Conservation (phyloP, 2,329 filamentous ascomycete species). For the Davidsoniella neocaledoniae region DNA sequence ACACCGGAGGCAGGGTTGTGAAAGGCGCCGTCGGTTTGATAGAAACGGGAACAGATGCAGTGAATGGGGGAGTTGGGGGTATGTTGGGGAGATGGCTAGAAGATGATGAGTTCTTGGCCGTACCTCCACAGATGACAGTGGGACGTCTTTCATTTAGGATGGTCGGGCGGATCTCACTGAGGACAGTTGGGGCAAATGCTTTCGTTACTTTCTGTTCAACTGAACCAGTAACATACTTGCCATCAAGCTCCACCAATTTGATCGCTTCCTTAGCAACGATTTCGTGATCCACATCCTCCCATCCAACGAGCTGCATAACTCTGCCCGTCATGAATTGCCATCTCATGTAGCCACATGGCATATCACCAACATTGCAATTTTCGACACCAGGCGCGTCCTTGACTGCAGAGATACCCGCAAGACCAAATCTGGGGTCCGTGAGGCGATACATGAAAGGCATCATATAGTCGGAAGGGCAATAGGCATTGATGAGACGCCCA, state of each 20-base stretch:
- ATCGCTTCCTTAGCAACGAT: conserved; percentile 17
- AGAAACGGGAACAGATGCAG: background rate
- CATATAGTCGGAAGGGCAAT: conserved; percentile 72
- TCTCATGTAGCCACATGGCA: conserved; percentile 51
- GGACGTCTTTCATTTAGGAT: background rate
- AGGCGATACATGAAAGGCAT: conserved; percentile 77
- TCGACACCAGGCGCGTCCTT: conserved; percentile 48
- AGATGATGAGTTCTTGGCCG: background rate
- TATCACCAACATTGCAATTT: conserved; percentile 48
- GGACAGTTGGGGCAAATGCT: background rate
- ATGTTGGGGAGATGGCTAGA: background rate
- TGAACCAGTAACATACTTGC: conserved; percentile 20
- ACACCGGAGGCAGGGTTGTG: background rate
- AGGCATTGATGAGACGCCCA: conserved; percentile 80
- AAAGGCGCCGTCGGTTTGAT: too few relatives aligned
- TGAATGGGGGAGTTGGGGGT: background rate
- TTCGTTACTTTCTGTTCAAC: background rate
- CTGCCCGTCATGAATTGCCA: conserved; percentile 52
- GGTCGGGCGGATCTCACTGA: background rate
- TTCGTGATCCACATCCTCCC: conserved; percentile 44
- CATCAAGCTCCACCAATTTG: conserved; percentile 18
- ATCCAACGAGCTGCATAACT: conserved; percentile 49
- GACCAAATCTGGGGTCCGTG: conserved; percentile 63
- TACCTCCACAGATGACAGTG: background rate
- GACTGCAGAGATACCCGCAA: conserved; percentile 68